phyloP scores from a whole-genome alignment of 2,329 filamentous ascomycete genomes.

The Diaporthe humulicola region DNA sequence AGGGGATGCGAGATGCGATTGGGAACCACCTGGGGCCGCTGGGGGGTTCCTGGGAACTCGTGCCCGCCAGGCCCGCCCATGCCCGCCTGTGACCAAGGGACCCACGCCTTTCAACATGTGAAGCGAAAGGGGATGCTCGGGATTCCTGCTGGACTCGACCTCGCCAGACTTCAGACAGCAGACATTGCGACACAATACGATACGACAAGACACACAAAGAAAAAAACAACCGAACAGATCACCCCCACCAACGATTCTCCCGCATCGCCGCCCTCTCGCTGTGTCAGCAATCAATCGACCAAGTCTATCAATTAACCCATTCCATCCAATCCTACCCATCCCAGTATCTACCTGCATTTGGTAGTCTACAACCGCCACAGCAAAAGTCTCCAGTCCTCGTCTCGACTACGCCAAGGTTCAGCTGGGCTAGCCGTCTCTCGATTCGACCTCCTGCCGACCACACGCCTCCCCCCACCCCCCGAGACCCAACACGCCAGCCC shows the following conservation, averaged over 20 bases:
- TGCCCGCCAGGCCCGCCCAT: neutral
- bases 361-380: neutral
- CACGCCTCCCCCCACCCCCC: neutral
- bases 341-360: neutral
- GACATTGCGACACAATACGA: neutral
- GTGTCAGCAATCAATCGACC: constrained; percentile 13
- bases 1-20: constrained; percentile 31
- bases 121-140: constrained; percentile 20
- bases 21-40: constrained; percentile 10
- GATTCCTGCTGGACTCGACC: neutral
- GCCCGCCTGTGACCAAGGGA: neutral
- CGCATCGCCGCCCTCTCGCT: neutral
- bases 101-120: constrained; percentile 29
- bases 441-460: constrained; percentile 4
- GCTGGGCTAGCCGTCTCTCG: constrained; percentile 28
- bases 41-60: neutral
- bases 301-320: neutral
- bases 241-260: neutral
- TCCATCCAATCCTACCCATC: neutral
- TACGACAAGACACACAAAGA: neutral
- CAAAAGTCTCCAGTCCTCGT: constrained; percentile 2
- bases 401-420: constrained; percentile 19
- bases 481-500: constrained; percentile 3
- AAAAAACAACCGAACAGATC: constrained; percentile 2
- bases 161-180: neutral